Conservation (phyloP, 2,329 filamentous ascomycete species). For the Diaporthe vexans region DNA sequence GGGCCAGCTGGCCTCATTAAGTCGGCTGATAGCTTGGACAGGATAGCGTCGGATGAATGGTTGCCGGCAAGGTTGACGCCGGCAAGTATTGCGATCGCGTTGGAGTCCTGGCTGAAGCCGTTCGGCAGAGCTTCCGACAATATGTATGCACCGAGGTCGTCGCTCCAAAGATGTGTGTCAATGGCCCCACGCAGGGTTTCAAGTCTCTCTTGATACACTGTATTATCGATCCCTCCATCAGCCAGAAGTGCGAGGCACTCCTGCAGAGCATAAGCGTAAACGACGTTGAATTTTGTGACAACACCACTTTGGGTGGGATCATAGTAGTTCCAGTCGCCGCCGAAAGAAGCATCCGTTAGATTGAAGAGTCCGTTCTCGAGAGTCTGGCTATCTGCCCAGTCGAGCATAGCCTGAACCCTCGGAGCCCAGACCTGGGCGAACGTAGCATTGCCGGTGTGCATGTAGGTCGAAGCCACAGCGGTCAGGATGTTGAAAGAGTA, state of each 20-base stretch:
- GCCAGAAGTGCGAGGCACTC: background rate
- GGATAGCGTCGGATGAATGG: background rate
- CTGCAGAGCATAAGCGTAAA: background rate
- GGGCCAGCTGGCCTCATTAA: background rate
- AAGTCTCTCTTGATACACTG: background rate
- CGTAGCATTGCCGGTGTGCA: background rate
- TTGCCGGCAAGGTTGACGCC: slow-evolving; percentile 19
- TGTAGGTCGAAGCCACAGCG: background rate
- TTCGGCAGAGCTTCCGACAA: background rate
- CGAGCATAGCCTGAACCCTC: background rate
- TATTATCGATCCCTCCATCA: background rate
- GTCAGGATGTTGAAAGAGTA: slow-evolving; percentile 8
- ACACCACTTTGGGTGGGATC: background rate
- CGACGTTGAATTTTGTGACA: slow-evolving; percentile 3
- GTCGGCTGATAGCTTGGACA: background rate
- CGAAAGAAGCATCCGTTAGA: background rate
- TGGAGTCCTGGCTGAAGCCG: slow-evolving; percentile 3
- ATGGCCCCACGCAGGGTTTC: background rate
- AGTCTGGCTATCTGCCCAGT: slow-evolving; percentile 1
- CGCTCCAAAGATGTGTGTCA: background rate
- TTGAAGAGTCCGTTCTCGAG: background rate
- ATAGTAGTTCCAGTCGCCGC: background rate
- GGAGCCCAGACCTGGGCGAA: background rate
- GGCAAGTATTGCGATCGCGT: slow-evolving; percentile 1
- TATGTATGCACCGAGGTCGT: background rate